Evolutionary conservation across 2,329 filamentous ascomycete species (phyloP).

Genomic region (Raffaelea arxii): DNA sequence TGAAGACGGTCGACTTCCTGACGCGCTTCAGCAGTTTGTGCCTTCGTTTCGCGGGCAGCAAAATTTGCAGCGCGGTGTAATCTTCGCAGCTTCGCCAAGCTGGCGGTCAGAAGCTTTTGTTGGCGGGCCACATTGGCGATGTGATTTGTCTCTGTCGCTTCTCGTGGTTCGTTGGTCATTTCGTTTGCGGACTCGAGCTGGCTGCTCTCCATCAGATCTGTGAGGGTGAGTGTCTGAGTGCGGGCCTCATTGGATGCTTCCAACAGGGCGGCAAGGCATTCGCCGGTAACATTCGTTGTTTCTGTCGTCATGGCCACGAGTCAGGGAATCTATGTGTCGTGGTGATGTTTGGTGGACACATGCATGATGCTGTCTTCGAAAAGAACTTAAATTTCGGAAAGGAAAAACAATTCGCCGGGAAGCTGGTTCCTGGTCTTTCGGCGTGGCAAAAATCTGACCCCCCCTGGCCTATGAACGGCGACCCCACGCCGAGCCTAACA

Average conservation of each 20-base stretch:
- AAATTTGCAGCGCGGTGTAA: slow-evolving; percentile 76
- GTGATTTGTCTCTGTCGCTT: slow-evolving; percentile 27
- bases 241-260: slow-evolving; percentile 64
- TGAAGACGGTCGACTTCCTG: slow-evolving; percentile 89
- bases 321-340: too few species aligned
- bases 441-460: too few species aligned
- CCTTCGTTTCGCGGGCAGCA: slow-evolving; percentile 75
- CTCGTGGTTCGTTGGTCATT: too few species aligned
- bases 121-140: slow-evolving; percentile 56
- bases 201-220: slow-evolving; percentile 31
- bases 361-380: too few species aligned
- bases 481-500: too few species aligned
- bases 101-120: slow-evolving; percentile 71
- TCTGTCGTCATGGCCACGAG: too few species aligned
- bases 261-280: slow-evolving; percentile 57
- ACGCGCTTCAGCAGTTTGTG: slow-evolving; percentile 73
- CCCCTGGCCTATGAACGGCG: too few species aligned
- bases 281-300: slow-evolving; percentile 58
- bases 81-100: slow-evolving; percentile 70
- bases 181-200: too few species aligned
- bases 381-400: too few species aligned
- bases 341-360: too few species aligned
- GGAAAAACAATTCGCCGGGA: too few species aligned
- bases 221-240: slow-evolving; percentile 57
- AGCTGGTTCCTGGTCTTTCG: too few species aligned